Base-by-base conservation (phyloP, 345 rosid species). In the Hevea brasiliensis region DNA sequence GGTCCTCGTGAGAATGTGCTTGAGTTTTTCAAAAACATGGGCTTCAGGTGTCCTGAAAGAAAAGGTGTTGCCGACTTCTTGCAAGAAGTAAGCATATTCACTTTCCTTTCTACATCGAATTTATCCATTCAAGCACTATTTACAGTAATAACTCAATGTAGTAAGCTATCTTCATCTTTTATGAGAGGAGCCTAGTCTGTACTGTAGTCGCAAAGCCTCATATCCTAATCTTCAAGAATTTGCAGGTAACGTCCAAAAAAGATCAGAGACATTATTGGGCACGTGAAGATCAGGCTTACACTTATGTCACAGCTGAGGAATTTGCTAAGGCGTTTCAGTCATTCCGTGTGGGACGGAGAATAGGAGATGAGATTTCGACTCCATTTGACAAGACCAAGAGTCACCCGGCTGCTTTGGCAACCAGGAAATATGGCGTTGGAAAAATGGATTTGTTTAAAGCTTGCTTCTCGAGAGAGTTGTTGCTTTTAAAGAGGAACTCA, bases 11-110 rank as follows among this genome's bases (percentile, higher is more conserved):
- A 87, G 71, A 60, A 80, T 20, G 83, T 86, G 26, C 84, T 87
- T 1, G 84, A 73, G 0, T 91, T 91, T 67, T 91, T 89, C 4
- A 87, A 87, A 61, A 57, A 67, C 0, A 84, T 87, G 91, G 97
- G 97, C 57, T 91, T 91, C 80, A 84, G 67, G 66, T 91, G 94
- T 80, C 94, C 97, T 18, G 81, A 80, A 76, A 84, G 97, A 79
- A 91, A 91, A 85, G 94, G 90, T 3, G 82, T 82, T 8, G 97
- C 94, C 32, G 97, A 89, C 72, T 91, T 88, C 85, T 78, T 91
- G 74, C 97, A 91, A 65, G 97, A 91, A 83, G 97, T 89, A 74
- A 32, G 37, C 37, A 72, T 67, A n/a, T n/a, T n/a, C n/a, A n/a
- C n/a, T n/a, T n/a, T n/a, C n/a, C n/a, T n/a, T n/a, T n/a, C n/a